Evolutionary conservation across 2,329 filamentous ascomycete genomes (phyloP), one percentile per base, ranked within the genome.

Genomic region (Tricladium varicosporioides): DNA sequence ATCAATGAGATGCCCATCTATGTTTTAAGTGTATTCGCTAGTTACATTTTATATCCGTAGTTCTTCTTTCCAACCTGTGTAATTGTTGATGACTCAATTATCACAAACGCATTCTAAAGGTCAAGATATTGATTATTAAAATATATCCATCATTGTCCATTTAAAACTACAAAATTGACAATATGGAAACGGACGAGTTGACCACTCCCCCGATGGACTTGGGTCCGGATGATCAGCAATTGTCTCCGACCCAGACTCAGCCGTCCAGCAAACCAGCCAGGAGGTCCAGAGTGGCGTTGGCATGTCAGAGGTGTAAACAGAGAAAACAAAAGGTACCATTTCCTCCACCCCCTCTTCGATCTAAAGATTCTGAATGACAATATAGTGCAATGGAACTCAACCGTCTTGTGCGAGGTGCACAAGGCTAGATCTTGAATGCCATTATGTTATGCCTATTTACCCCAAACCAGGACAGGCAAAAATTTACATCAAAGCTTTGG

Each of bases 401-500:
- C 50, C 51, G n/a, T 55, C 52, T 13, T 60, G 58, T 53, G 40
- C 54, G 15, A 51, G 40, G 32, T 60, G 58, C 33, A 42, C 32
- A 5, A 52, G 48, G 32, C 36, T 60, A 15, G 44, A 47, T 10
- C 36, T 60, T 13, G 48, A 53, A 9, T 60, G 58, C 36, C 54
- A 51, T 19, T 60, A 60, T 51, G 51, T 55, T 27, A 53, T 53
- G 36, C 58, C 51, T 8, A 49, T 45, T 15, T 32, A 55, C 27
- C 58, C 52, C 14, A 57, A 60, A 40, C 48, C 58, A 5, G 44
- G 44, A 14, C 51, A 60, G 33, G 48, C 47, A 5, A 57, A 54
- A 48, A 42, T 60, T 32, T 60, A 58, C 31, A 60, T 60, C 51
- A 60, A 57, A 19, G 56, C 58, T 3, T 36, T 60, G 14, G 54